These are phyloP conservation scores for Botrytis aclada DNA, from an alignment of 2,329 filamentous ascomycete genomes.

Conservation along the genomic window DNA sequence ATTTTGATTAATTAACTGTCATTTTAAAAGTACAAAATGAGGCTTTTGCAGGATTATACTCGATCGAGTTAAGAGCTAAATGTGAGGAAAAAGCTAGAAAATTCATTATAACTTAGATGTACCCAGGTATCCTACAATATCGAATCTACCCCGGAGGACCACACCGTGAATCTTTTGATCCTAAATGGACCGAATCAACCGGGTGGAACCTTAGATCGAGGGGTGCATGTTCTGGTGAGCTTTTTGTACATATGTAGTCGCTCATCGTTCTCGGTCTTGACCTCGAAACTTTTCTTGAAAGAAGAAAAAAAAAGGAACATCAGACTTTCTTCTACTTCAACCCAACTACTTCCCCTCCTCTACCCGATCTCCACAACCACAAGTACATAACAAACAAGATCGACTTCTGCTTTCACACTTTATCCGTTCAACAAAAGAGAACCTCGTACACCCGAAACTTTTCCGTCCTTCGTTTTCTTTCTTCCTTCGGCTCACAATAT, in stretches of 20 bases:
- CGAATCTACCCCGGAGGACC: constrained; percentile 23
- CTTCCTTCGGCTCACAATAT: constrained; percentile 1
- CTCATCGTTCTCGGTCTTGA: constrained; percentile 20
- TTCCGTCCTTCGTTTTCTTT: not conserved
- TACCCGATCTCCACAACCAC: not conserved
- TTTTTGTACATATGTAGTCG: constrained; percentile 31
- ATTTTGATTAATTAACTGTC: constrained; percentile 11
- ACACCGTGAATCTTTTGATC: constrained; percentile 16
- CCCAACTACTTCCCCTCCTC: constrained; percentile 6
- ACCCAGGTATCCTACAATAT: constrained; percentile 9
- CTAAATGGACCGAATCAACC: constrained; percentile 28
- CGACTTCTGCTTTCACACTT: not conserved
- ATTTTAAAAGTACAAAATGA: constrained; percentile 9
- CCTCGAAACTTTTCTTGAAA: not conserved
- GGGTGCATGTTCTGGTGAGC: constrained; percentile 23
- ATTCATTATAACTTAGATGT: not conserved
- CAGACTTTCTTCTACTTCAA: constrained; percentile 20
- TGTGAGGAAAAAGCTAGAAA: not conserved
- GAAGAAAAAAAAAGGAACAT: constrained; percentile 1
- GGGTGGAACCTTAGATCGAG: constrained; percentile 32
- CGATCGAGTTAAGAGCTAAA: constrained; percentile 8
- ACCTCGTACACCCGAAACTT: not conserved
- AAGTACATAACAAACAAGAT: not conserved
- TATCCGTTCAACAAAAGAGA: not conserved
- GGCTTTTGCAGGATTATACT: constrained; percentile 8